These are phyloP conservation scores for Russula sp. DNA, from an alignment of 768 basidiomycete genomes.

Conservation along the genomic window DNA sequence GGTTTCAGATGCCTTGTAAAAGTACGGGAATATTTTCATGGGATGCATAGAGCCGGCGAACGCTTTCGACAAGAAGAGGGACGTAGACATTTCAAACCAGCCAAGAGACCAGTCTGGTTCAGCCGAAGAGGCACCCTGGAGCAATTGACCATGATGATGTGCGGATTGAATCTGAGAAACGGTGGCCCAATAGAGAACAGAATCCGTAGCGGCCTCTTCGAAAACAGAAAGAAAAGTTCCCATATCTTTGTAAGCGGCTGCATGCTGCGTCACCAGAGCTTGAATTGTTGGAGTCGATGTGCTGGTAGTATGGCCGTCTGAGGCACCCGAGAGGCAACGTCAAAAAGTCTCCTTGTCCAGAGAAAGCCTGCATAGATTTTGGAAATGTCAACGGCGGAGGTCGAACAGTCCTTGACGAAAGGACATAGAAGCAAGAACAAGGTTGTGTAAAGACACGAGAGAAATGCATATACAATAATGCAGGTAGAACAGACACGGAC, in stretches of 20 bases:
- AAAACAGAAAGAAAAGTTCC: conserved; percentile 15
- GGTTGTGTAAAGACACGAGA: conserved; percentile 30
- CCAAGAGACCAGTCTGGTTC: conserved; percentile 16
- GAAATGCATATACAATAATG: conserved; percentile 18
- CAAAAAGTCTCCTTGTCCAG: conserved; percentile 16
- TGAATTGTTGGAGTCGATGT: conserved; percentile 6
- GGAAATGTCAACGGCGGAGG: conserved; percentile 21
- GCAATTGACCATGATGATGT: not conserved
- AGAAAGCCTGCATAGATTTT: conserved; percentile 5
- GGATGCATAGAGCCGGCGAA: conserved; percentile 70
- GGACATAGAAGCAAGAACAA: conserved; percentile 28
- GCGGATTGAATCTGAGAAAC: conserved; percentile 5
- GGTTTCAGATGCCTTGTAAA: conserved; percentile 60
- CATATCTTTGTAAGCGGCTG: conserved; percentile 19
- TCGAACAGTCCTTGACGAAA: conserved; percentile 26
- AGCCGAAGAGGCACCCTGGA: conserved; percentile 6
- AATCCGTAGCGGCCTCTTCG: conserved; percentile 1
- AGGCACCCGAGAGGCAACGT: not conserved
- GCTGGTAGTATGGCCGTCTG: not conserved
- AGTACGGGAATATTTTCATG: conserved; percentile 75
- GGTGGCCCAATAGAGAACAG: conserved; percentile 17
- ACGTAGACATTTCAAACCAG: conserved; percentile 25
- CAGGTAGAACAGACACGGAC: conserved; percentile 15
- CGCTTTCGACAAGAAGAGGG: conserved; percentile 58
- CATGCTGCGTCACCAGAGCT: conserved; percentile 13